phyloP scores from a whole-genome alignment of 2,329 filamentous ascomycete genomes.

The Fusarium begoniae region DNA sequence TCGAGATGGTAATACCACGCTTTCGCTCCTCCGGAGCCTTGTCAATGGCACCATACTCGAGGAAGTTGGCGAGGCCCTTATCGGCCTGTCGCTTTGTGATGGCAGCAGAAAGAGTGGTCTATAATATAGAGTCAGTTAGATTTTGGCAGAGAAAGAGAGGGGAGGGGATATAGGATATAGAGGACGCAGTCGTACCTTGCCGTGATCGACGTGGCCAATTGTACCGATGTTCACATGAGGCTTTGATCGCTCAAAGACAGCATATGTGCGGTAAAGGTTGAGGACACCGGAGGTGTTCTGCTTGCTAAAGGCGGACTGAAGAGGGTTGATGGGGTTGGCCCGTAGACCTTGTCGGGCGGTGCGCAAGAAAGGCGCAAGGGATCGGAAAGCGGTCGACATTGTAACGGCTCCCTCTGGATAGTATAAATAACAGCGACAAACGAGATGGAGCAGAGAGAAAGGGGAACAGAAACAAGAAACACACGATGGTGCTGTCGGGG shows the following conservation, averaged over 20 bases:
- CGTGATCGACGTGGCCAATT: slow-evolving; percentile 99
- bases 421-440: slow-evolving; percentile 40
- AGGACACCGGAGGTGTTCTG: slow-evolving; percentile 71
- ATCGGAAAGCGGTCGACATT: slow-evolving; percentile 85
- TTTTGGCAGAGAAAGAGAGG: slow-evolving; percentile 1
- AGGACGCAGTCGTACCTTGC: slow-evolving; percentile 75
- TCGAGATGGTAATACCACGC: slow-evolving; percentile 99
- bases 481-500: slow-evolving; percentile 34
- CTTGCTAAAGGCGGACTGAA: slow-evolving; percentile 74
- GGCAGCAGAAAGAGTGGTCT: slow-evolving; percentile 98
- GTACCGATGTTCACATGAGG: slow-evolving; percentile 99
- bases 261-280: slow-evolving; percentile 72
- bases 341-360: slow-evolving; percentile 80
- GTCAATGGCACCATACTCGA: slow-evolving; percentile 98
- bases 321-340: slow-evolving; percentile 75
- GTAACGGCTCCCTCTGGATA: slow-evolving; percentile 50
- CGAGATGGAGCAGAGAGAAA: slow-evolving; percentile 30
- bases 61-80: slow-evolving; percentile 92
- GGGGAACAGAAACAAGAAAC: slow-evolving; percentile 23
- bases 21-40: slow-evolving; percentile 99
- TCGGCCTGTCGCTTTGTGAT: slow-evolving; percentile 98
- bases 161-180: neutral
- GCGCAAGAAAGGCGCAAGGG: slow-evolving; percentile 81
- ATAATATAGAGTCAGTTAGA: slow-evolving; percentile 28
- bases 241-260: slow-evolving; percentile 86